Conservation (phyloP, 495 filamentous ascomycete species). For the Xylaria castorea region DNA sequence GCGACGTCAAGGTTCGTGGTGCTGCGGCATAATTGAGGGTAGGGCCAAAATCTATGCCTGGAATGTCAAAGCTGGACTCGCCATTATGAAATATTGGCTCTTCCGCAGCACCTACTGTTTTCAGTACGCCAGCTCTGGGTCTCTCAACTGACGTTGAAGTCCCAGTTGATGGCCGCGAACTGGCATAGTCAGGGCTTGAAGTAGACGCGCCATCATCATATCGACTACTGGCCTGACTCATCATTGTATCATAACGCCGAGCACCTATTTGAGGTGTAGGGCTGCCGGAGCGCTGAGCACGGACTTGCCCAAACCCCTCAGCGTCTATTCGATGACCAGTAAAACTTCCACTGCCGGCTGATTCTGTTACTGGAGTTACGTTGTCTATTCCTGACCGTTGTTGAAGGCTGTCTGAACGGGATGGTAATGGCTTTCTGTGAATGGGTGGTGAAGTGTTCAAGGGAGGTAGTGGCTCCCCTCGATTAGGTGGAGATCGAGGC, state of each 20-base stretch:
- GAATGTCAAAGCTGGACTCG: slow-evolving; percentile 60
- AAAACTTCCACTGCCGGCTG: slow-evolving; percentile 66
- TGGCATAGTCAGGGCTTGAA: slow-evolving; percentile 67
- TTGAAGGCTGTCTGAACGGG: slow-evolving; percentile 48
- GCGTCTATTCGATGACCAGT: slow-evolving; percentile 69
- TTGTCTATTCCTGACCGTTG: slow-evolving; percentile 38
- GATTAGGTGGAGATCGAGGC: slow-evolving; percentile 33
- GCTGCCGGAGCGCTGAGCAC: slow-evolving; percentile 32
- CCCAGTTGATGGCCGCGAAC: slow-evolving; percentile 69
- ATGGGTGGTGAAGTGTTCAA: slow-evolving; percentile 47
- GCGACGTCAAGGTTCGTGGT: slow-evolving; percentile 34
- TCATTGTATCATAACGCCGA: slow-evolving; percentile 44
- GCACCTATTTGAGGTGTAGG: slow-evolving; percentile 27
- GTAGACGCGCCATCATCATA: slow-evolving; percentile 59
- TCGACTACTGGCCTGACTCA: slow-evolving; percentile 47
- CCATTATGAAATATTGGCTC: slow-evolving; percentile 13
- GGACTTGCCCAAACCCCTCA: slow-evolving; percentile 62
- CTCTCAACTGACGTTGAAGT: slow-evolving; percentile 67
- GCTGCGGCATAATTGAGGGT: slow-evolving; percentile 70
- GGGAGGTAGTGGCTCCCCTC: slow-evolving; percentile 36
- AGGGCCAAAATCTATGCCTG: slow-evolving; percentile 84
- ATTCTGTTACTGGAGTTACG: slow-evolving; percentile 37
- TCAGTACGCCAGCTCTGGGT: slow-evolving; percentile 82
- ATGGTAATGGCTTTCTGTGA: slow-evolving; percentile 68
- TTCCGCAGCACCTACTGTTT: slow-evolving; percentile 74